Conservation (phyloP, 2,329 filamentous ascomycete species). For the Thielaviopsis musarum region DNA sequence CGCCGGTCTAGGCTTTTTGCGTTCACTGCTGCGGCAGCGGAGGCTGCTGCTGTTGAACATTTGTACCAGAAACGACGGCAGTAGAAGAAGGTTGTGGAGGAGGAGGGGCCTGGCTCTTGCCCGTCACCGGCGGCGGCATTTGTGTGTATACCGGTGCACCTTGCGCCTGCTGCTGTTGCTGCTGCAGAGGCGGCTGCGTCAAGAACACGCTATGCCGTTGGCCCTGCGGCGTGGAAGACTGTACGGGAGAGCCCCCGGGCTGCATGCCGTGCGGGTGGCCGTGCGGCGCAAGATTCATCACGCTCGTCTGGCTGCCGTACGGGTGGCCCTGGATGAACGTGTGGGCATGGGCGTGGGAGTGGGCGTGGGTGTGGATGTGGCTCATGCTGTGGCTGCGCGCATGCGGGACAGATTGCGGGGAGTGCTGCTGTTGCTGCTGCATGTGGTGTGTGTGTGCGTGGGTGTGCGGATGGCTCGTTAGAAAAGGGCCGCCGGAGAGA, state of each 20-base stretch:
- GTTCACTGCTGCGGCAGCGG: constrained; percentile 19
- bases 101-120: background rate
- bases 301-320: background rate
- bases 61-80: no score
- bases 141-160: background rate
- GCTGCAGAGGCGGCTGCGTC: constrained; percentile 3
- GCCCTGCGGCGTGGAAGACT: background rate
- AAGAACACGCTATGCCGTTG: constrained; percentile 10
- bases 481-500: background rate
- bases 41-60: background rate
- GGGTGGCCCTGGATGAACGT: background rate
- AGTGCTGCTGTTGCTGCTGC: background rate
- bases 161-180: background rate
- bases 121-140: background rate
- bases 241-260: background rate
- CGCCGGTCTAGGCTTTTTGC: background rate
- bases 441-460: background rate
- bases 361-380: background rate
- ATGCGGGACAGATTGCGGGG: no score
- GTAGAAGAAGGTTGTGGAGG: constrained; percentile 3
- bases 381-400: no score
- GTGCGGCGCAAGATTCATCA: background rate
- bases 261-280: background rate
- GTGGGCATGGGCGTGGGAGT: background rate
- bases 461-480: background rate